Percentiles rank a stretch among this genome's conserved stretches.
These are phyloP conservation scores for Ramichloridium luteum DNA, from an alignment of 2,329 filamentous ascomycete species.

Conservation along the genomic window DNA sequence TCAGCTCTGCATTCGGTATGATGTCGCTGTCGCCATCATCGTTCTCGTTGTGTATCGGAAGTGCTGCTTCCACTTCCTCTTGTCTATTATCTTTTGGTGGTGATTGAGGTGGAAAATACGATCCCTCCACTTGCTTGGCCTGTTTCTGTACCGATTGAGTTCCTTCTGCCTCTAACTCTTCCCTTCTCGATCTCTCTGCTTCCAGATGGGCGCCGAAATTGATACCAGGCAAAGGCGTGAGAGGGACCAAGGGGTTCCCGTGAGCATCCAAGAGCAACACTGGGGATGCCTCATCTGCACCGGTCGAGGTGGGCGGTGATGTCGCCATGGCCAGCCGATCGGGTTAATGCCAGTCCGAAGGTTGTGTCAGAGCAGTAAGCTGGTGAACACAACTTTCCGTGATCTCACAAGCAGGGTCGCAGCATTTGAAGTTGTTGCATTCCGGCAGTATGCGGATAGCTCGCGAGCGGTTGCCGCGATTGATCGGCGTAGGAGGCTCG, in stretches of 20 bases:
- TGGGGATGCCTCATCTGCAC: conserved; percentile 3
- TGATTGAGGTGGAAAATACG: neutral
- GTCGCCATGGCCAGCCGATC: neutral
- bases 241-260: conserved; percentile 10
- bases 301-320: conserved; percentile 1
- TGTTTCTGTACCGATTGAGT: neutral
- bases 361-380: too few species aligned
- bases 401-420: too few species aligned
- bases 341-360: too few species aligned
- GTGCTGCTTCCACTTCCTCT: conserved; percentile 1
- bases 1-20: conserved; percentile 3
- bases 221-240: conserved; percentile 8
- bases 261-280: conserved; percentile 6
- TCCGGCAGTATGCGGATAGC: too few species aligned
- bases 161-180: neutral
- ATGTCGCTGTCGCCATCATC: neutral
- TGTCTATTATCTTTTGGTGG: neutral
- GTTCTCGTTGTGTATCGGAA: too few species aligned
- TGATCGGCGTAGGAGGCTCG: too few species aligned
- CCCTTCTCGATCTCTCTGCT: neutral
- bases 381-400: too few species aligned
- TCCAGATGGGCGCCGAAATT: conserved; percentile 11
- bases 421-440: too few species aligned
- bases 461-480: too few species aligned
- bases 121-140: neutral